phyloP scores from a whole-genome alignment of 306 rosid species.

The Geum urbanum region DNA sequence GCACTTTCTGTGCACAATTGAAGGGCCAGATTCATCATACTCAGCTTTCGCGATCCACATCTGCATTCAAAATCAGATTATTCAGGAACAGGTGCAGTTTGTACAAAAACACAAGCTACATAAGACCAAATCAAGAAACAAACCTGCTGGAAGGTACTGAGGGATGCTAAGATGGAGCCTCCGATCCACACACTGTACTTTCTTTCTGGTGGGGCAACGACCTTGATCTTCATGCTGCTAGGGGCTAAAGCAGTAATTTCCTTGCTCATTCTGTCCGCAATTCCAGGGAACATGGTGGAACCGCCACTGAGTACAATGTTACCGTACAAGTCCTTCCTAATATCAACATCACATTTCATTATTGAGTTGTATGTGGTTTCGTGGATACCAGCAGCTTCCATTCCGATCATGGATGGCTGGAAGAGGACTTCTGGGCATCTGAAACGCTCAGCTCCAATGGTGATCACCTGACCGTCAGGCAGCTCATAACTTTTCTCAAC shows the following conservation, averaged over 20 bases:
- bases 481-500: conserved; percentile 77
- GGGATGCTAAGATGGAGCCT: conserved; percentile 39
- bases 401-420: conserved; percentile 42
- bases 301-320: conserved; percentile 42
- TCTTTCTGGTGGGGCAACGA: conserved; percentile 38
- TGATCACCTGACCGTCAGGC: conserved; percentile 43
- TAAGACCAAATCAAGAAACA: not conserved
- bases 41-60: conserved; percentile 41
- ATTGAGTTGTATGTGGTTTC: conserved; percentile 37
- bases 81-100: not conserved
- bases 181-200: conserved; percentile 41
- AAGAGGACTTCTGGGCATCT: conserved; percentile 39
- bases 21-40: conserved; percentile 39
- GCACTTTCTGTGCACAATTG: conserved; percentile 41
- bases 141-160: conserved; percentile 40
- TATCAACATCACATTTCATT: conserved; percentile 41
- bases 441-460: conserved; percentile 37
- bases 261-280: conserved; percentile 42
- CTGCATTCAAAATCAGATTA: conserved; percentile 23
- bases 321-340: conserved; percentile 37
- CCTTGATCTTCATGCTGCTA: conserved; percentile 42
- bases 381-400: conserved; percentile 40
- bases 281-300: conserved; percentile 39
- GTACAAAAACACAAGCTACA: not conserved
- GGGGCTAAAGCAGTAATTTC: conserved; percentile 37